These are phyloP conservation scores for Tolypocladium album DNA, from an alignment of 2,329 filamentous ascomycete genomes.

Conservation along the genomic window DNA sequence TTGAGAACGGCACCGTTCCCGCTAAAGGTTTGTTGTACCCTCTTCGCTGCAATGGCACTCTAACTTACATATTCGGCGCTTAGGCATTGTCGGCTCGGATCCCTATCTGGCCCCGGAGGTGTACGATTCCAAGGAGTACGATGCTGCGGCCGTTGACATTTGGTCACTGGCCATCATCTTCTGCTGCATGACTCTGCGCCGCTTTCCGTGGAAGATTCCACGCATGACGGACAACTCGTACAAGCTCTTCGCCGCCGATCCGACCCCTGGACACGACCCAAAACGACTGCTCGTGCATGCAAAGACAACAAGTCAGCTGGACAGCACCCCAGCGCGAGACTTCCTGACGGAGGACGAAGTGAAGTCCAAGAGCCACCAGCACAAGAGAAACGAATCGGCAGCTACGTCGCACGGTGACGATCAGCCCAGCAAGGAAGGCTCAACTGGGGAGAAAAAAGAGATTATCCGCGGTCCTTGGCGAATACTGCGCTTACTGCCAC, in stretches of 20 bases:
- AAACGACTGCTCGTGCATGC: conserved; percentile 38
- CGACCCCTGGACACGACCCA: conserved; percentile 62
- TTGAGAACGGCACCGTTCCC: conserved; percentile 57
- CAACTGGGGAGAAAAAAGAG: conserved; percentile 48
- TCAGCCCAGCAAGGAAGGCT: conserved; percentile 4
- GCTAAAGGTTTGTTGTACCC: conserved; percentile 22
- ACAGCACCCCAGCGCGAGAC: conserved; percentile 26
- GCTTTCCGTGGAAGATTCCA: conserved; percentile 96
- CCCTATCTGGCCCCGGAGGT: conserved; percentile 96
- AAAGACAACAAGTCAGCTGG: conserved; percentile 32
- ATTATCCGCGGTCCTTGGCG: conserved; percentile 90
- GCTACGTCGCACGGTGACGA: conserved; percentile 4
- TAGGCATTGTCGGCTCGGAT: conserved; percentile 68
- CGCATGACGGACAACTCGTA: conserved; percentile 88
- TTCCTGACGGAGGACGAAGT: conserved; percentile 23
- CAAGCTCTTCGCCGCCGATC: conserved; percentile 80
- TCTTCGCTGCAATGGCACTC: not conserved
- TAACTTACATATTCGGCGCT: not conserved
- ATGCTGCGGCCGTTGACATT: conserved; percentile 87
- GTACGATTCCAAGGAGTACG: conserved; percentile 86
- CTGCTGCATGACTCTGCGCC: conserved; percentile 92
- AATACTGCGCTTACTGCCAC: conserved; percentile 72
- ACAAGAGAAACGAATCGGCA: conserved; percentile 1
- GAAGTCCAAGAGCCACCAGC: conserved; percentile 11
- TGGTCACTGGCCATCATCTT: conserved; percentile 99